Base-by-base conservation (phyloP, 2,329 filamentous ascomycete genomes). In the Sclerotinia spermophila region DNA sequence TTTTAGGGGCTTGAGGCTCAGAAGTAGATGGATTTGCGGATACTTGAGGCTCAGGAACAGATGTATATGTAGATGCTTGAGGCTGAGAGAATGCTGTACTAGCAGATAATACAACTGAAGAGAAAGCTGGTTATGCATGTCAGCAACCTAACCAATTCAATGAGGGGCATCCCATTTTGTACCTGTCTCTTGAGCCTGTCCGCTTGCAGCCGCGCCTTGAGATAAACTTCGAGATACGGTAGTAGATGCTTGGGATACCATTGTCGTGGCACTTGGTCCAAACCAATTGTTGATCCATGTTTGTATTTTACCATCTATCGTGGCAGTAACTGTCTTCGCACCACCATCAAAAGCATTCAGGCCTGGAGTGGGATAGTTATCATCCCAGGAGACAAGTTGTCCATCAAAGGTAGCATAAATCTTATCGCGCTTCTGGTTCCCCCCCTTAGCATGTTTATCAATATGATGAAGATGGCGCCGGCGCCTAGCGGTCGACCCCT, bases 381-480 rank as follows among this genome's bases (percentile, higher is more conserved):
- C 71, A 21, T 68, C 44, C 76, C 77, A 77, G 27, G 75, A 74
- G 19, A 75, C 73, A 42, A 74, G 58, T 38, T 76, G 64, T 15
- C 75, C 75, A 42, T 76, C 71, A 56, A 77, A 75, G 1, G 76
- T 77, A 4, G 76, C 75, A 27, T 74, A 75, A 15, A 77, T 72
- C 53, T 86, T 24, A 15, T 51, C 86, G 74, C 84, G 81, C 38
- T 80, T 60, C 77, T 75, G 75, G 13, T 69, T 30, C 21, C 33
- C 35, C 55, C 60, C 70, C 81, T 81, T 55, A 17, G 27, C 42
- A 55, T 40, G 56, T 64, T 55, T 69, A 17, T 81, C 81, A 62
- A 78, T 79, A 70, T 79, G 78, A 48, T 76, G 79, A 65, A 81
- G 69, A 53, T 62, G 17, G 55, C 44, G 56, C 30, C 56, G 64